Percentiles rank a stretch among this genome's conserved stretches.
Conservation (phyloP, 345 rosid genomes). For the rapeseed (Brassica napus) region DNA sequence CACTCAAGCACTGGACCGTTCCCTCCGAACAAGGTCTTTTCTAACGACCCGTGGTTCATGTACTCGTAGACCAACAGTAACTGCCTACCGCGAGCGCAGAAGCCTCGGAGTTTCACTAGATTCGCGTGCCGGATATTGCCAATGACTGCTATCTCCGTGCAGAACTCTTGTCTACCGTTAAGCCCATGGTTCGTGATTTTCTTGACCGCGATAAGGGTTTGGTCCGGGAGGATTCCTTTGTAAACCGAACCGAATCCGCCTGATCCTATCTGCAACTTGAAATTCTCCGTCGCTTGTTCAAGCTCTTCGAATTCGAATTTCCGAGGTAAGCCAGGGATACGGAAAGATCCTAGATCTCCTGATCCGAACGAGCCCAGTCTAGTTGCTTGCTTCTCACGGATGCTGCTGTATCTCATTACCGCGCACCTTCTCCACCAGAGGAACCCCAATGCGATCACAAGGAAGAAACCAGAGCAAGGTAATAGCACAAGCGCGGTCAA, state of each 20-base stretch:
- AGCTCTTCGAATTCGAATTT: constrained; percentile 66
- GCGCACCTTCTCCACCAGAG: constrained; percentile 62
- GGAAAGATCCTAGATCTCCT: constrained; percentile 65
- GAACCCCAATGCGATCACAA: constrained; percentile 46
- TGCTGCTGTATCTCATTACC: constrained; percentile 35
- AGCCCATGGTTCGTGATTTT: constrained; percentile 58
- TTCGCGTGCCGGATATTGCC: constrained; percentile 78
- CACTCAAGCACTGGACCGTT: constrained; percentile 62
- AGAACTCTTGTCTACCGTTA: constrained; percentile 73
- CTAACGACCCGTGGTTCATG: constrained; percentile 71
- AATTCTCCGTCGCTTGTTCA: constrained; percentile 62
- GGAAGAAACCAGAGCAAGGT: constrained; percentile 55
- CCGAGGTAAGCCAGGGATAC: constrained; percentile 73
- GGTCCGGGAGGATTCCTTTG: constrained; percentile 55
- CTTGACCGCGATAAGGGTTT: constrained; percentile 66
- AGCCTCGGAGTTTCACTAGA: constrained; percentile 77
- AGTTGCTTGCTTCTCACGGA: constrained; percentile 45
- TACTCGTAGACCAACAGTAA: constrained; percentile 72
- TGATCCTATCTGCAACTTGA: constrained; percentile 59
- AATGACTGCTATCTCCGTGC: constrained; percentile 71
- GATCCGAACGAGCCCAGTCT: constrained; percentile 45
- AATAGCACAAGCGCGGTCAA: constrained; percentile 61
- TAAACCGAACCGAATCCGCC: constrained; percentile 84
- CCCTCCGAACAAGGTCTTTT: constrained; percentile 47
- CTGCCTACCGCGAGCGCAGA: constrained; percentile 66